phyloP scores from a whole-genome alignment of 306 rosid species.

The Cyclanthera cordifolia region DNA sequence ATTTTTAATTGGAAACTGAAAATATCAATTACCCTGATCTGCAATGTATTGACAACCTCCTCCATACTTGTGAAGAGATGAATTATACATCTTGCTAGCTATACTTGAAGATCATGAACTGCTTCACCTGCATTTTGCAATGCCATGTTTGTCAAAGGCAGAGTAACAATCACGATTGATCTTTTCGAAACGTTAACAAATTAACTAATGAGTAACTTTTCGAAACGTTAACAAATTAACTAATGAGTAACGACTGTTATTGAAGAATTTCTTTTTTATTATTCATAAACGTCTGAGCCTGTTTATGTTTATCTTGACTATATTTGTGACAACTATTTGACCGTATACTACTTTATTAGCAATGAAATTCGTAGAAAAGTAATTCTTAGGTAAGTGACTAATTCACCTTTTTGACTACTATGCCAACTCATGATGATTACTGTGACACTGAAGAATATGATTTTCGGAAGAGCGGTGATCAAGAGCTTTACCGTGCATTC shows the following conservation, averaged over 20 bases:
- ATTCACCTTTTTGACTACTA: too few relatives aligned
- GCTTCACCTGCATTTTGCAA: conserved; percentile 34
- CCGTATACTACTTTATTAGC: too few relatives aligned
- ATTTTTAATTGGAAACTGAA: not conserved
- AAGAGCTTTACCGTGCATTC: conserved; percentile 72
- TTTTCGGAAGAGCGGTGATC: not conserved
- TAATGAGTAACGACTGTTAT: not conserved
- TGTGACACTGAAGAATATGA: not conserved
- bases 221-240: not conserved
- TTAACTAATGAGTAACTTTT: not conserved
- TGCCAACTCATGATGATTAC: too few relatives aligned
- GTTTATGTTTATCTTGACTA: too few relatives aligned
- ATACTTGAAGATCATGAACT: conserved; percentile 24
- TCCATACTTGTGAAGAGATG: conserved; percentile 9
- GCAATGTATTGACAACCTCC: conserved; percentile 12
- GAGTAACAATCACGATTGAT: not conserved
- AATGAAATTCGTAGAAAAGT: too few relatives aligned
- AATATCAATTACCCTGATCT: conserved; percentile 6
- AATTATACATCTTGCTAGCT: conserved; percentile 8
- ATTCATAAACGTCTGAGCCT: too few relatives aligned
- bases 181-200: not conserved
- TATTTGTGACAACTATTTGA: too few relatives aligned
- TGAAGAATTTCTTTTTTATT: not conserved
- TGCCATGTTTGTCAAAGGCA: too few relatives aligned
- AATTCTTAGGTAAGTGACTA: too few relatives aligned